Evolutionary conservation across 495 filamentous ascomycete species (phyloP).

Genomic region (Penicillium malachiteum): DNA sequence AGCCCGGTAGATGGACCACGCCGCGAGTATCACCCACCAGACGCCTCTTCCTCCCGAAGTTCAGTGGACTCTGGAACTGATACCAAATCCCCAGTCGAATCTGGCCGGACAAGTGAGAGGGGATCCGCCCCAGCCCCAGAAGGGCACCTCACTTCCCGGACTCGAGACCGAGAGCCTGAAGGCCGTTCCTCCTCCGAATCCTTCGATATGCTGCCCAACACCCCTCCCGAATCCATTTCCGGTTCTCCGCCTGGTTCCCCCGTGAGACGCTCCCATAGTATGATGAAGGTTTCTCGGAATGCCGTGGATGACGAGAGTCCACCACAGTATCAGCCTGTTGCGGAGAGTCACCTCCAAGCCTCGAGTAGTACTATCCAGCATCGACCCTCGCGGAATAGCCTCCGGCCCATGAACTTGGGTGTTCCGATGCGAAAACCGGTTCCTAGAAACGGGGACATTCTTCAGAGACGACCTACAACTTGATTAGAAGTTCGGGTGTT

Average conservation of each 20-base stretch:
- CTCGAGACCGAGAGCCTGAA: constrained; percentile 15
- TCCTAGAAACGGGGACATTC: constrained; percentile 25
- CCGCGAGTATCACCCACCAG: constrained; percentile 62
- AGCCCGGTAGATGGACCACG: constrained; percentile 63
- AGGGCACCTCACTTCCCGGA: constrained; percentile 10
- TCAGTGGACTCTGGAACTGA: constrained; percentile 42
- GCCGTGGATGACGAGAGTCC: constrained; percentile 35
- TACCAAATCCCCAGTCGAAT: constrained; percentile 35
- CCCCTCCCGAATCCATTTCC: constrained; percentile 41
- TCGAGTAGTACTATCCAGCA: constrained; percentile 10
- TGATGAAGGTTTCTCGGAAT: constrained; percentile 35
- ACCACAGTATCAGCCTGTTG: constrained; percentile 38
- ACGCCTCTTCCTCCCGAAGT: constrained; percentile 35
- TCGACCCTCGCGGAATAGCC: constrained; percentile 21
- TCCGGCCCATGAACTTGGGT: constrained; percentile 40
- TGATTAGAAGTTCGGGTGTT: background rate
- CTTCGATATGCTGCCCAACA: constrained; percentile 47
- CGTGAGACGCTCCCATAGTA: constrained; percentile 37
- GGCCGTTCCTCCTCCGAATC: constrained; percentile 43
- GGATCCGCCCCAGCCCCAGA: constrained; percentile 17
- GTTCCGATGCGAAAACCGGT: constrained; percentile 44
- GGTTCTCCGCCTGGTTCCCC: constrained; percentile 38
- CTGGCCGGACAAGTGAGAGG: constrained; percentile 29
- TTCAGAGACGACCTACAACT: constrained; percentile 1
- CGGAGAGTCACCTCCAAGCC: constrained; percentile 19